These are phyloP conservation scores for Austroboletus novae-zelandiae DNA, from an alignment of 1,284 basidiomycete species.

Conservation along the genomic window DNA sequence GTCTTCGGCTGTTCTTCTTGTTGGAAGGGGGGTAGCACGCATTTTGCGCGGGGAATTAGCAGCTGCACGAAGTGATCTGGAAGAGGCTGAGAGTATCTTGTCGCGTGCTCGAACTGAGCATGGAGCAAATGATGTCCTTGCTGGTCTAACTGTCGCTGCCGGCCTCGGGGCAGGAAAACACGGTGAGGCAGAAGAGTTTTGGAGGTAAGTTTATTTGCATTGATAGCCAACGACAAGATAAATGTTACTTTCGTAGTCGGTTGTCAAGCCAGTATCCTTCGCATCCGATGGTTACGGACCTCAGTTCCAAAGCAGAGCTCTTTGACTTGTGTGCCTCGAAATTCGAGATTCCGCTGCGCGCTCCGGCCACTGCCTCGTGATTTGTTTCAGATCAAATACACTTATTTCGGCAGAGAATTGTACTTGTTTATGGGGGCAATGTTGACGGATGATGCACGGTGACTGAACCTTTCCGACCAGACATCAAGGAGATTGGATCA, in stretches of 20 bases:
- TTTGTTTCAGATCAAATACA: neutral
- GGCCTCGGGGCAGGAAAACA: conserved; percentile 60
- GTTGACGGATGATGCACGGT: neutral
- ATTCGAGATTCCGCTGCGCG: conserved; percentile 60
- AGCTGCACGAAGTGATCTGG: conserved; percentile 82
- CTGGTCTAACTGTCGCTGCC: conserved; percentile 64
- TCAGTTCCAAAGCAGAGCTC: conserved; percentile 55
- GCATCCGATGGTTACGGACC: conserved; percentile 68
- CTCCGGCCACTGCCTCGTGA: conserved; percentile 24
- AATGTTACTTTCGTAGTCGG: conserved; percentile 41
- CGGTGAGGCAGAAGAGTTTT: conserved; percentile 60
- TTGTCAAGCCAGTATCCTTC: conserved; percentile 56
- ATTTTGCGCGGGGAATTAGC: conserved; percentile 77
- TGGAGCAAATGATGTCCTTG: conserved; percentile 58
- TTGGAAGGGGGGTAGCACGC: conserved; percentile 82
- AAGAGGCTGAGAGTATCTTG: conserved; percentile 62
- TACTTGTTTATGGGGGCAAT: neutral
- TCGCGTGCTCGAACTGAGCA: conserved; percentile 21
- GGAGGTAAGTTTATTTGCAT: conserved; percentile 47
- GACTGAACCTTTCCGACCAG: neutral
- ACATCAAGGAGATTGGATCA: too few species aligned
- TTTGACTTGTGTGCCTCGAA: conserved; percentile 75
- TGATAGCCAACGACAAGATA: neutral
- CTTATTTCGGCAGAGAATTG: conserved; percentile 2
- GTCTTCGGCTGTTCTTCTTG: conserved; percentile 71